Evolutionary conservation across 805 yeast species (phyloP).

Genomic region (Barnettozyma californica): DNA sequence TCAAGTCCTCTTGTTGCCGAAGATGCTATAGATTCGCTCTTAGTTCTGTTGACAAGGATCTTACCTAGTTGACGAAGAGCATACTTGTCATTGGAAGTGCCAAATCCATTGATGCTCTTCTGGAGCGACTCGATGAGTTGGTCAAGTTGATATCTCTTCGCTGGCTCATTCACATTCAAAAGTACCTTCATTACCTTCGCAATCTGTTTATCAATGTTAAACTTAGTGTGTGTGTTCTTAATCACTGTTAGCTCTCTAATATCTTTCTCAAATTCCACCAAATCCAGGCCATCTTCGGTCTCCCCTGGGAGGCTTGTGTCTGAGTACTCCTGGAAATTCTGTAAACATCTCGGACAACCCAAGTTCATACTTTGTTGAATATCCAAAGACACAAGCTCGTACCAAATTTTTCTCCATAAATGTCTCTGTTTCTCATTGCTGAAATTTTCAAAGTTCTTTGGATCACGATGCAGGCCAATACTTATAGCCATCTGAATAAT

Average conservation of each 20-base stretch:
- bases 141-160: slow-evolving; percentile 36
- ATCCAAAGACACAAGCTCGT: slow-evolving; percentile 37
- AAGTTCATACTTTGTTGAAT: slow-evolving; percentile 36
- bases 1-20: slow-evolving; percentile 36
- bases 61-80: slow-evolving; percentile 31
- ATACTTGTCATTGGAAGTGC: slow-evolving; percentile 25
- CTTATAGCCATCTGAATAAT: slow-evolving; percentile 62
- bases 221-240: slow-evolving; percentile 41
- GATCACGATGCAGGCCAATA: slow-evolving; percentile 66
- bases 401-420: slow-evolving; percentile 58
- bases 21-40: slow-evolving; percentile 17
- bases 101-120: slow-evolving; percentile 30
- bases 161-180: slow-evolving; percentile 34
- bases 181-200: slow-evolving; percentile 35
- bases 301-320: slow-evolving; percentile 40
- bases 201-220: slow-evolving; percentile 39
- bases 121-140: slow-evolving; percentile 29
- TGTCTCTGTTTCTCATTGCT: slow-evolving; percentile 37
- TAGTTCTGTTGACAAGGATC: slow-evolving; percentile 20
- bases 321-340: slow-evolving; percentile 33
- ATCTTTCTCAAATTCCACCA: slow-evolving; percentile 25
- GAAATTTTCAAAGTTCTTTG: slow-evolving; percentile 44
- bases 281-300: slow-evolving; percentile 16
- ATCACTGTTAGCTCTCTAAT: slow-evolving; percentile 43
- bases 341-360: slow-evolving; percentile 36